phyloP scores from a whole-genome alignment of 192 early-diverging fungal genomes.

The Oehlia diaphana region DNA sequence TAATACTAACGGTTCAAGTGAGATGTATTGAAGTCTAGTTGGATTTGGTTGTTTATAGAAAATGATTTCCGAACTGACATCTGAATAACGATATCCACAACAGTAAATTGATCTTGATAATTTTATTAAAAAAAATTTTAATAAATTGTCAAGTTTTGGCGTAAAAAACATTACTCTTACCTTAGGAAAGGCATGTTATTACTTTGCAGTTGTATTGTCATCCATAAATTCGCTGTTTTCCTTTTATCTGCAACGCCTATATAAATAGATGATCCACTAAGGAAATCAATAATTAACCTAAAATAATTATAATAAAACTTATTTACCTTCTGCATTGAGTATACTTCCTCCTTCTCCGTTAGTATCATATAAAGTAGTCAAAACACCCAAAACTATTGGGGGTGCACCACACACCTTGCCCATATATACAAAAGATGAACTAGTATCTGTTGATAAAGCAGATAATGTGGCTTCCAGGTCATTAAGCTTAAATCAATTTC shows the following conservation, averaged over 20 bases:
- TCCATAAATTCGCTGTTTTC: slow-evolving; percentile 42
- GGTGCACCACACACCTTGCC: slow-evolving; percentile 29
- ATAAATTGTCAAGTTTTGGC: background rate
- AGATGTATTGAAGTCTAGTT: slow-evolving; percentile 62
- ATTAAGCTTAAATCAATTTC: slow-evolving; percentile 16
- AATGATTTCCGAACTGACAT: slow-evolving; percentile 51
- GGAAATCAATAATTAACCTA: background rate
- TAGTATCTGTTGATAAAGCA: slow-evolving; percentile 25
- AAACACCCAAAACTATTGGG: slow-evolving; percentile 29
- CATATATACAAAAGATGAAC: slow-evolving; percentile 30
- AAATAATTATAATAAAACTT: background rate
- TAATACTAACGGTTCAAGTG: slow-evolving; percentile 62
- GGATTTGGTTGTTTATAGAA: slow-evolving; percentile 62
- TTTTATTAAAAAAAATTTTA: background rate
- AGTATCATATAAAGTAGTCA: slow-evolving; percentile 15
- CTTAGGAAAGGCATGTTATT: slow-evolving; percentile 44
- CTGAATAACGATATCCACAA: slow-evolving; percentile 41
- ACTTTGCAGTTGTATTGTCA: slow-evolving; percentile 41
- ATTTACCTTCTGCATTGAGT: slow-evolving; percentile 29
- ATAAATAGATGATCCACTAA: background rate
- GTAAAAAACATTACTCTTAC: slow-evolving; percentile 8
- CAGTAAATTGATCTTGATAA: slow-evolving; percentile 35
- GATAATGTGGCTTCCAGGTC: slow-evolving; percentile 29
- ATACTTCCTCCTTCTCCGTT: background rate
- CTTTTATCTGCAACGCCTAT: slow-evolving; percentile 35